Base-by-base conservation (phyloP, 2,329 filamentous ascomycete genomes). In the Fusarium drepaniforme region DNA sequence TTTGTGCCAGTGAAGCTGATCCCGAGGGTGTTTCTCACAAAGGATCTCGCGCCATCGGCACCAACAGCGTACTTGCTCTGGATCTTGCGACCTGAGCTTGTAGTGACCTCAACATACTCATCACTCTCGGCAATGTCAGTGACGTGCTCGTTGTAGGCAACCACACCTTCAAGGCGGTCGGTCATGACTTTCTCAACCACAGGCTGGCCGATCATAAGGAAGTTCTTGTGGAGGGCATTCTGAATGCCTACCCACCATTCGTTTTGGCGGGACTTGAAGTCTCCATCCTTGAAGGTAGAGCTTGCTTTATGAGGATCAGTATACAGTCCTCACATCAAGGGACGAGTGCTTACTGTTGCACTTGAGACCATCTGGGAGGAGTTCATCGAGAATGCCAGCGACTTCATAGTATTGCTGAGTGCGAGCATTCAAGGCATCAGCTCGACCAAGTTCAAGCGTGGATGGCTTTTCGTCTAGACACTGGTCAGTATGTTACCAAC, bases 111-210 rank as follows among this genome's bases (percentile, higher is more conserved):
- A 79, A 86, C 66, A 84, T 86, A 5, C 82, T 92, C 44, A 82
- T 88, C 15, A 85, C 93, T 53, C 83, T 95, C 51, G 88, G 90
- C 1, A 88, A 95, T 79, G 3, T 72, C 79, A 1, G 75, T 71
- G 4, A 85, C 85, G 2, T 80, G 80, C 49, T 86, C 84, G 18
- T 79, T 76, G 67, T 86, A 86, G 57, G 79, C 75, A 7, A 87
- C 79, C 0, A 71, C 65, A 0, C 79, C 75, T 0, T 80, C 78
- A 0, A 88, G 79, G 9, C 81, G 79, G 1, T 70, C 71, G n/a
- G 79, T 74, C n/a, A 88, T 78, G 1, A 82, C 77, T 6, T 79
- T 75, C 73, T 88, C 86, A 0, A 88, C 81, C 12, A 84, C 83
- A 1, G 86, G 84, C 70, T 88, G 86, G 7, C 86, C 86, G 61